Percentiles rank a stretch among this genome's conserved stretches.
These are phyloP conservation scores for Nannochloropsis salina DNA, from an alignment of 108 stramenopile species.

Conservation along the genomic window DNA sequence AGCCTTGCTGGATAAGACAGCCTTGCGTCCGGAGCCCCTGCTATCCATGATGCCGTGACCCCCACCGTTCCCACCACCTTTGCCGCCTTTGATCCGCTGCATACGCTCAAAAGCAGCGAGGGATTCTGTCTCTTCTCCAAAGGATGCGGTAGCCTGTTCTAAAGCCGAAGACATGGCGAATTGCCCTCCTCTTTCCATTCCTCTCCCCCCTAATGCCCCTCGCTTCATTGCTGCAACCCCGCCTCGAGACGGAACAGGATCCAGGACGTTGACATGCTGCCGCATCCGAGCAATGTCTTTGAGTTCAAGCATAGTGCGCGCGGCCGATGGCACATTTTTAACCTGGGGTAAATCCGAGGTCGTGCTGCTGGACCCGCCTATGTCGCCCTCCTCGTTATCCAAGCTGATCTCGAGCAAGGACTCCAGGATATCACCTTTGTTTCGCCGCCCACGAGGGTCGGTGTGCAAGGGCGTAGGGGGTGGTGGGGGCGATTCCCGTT, in stretches of 20 bases:
- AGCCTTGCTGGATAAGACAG: not conserved
- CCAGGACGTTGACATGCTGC: not conserved
- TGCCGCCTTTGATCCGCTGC: not conserved
- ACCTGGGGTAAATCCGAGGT: not conserved
- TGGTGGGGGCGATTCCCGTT: not conserved
- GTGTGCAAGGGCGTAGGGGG: not conserved
- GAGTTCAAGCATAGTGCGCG: not conserved
- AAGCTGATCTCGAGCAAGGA: not conserved
- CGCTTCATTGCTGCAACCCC: not conserved
- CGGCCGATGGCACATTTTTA: not conserved
- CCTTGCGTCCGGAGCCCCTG: conserved; percentile 13
- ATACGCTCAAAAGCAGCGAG: not conserved
- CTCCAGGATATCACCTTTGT: conserved; percentile 13
- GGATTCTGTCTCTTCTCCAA: not conserved
- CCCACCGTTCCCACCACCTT: not conserved
- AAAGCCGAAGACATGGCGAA: conserved; percentile 8
- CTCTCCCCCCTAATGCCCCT: not conserved
- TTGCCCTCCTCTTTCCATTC: not conserved
- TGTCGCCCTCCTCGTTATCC: not conserved
- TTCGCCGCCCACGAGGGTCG: not conserved
- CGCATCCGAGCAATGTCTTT: not conserved
- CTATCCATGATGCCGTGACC: not conserved
- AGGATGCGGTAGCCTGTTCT: not conserved
- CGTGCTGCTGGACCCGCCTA: not conserved
- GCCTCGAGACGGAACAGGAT: not conserved